A percentile compares a stretch with the other conserved stretches of the same genome.
These are phyloP conservation scores for Catharanthus roseus DNA, from an alignment of 257 asterid species.

Conservation along the genomic window DNA sequence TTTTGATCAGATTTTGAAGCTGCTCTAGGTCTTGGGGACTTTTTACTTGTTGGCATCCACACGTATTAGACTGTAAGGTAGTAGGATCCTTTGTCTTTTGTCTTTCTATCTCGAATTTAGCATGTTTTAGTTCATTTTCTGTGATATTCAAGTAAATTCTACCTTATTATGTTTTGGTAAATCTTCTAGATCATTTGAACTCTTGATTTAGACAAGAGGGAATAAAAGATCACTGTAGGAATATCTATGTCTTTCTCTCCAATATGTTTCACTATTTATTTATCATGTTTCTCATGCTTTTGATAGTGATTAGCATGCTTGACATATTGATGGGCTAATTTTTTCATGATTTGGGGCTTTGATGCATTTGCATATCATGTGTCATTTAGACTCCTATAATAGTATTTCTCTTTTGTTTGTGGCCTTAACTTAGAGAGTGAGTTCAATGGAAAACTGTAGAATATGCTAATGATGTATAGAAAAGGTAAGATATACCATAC, in stretches of 20 bases:
- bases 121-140: background rate
- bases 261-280: background rate
- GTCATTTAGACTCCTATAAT: background rate
- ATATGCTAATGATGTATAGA: no score
- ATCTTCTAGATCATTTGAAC: background rate
- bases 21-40: constrained; percentile 97
- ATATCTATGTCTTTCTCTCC: background rate
- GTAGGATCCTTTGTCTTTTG: constrained; percentile 1
- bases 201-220: background rate
- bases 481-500: no score
- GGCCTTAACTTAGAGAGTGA: no score
- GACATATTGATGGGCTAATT: background rate
- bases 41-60: constrained; percentile 98
- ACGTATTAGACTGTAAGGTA: constrained; percentile 92
- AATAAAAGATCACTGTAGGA: background rate
- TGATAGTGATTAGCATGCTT: background rate
- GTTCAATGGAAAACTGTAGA: no score
- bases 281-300: background rate
- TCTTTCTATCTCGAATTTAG: background rate
- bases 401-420: no score
- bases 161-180: background rate
- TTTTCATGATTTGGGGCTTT: background rate
- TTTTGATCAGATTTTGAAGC: constrained; percentile 64
- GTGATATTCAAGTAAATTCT: background rate
- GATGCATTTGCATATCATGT: background rate